Evolutionary conservation across 345 rosid species (phyloP).

Genomic region (Salix suchowensis): DNA sequence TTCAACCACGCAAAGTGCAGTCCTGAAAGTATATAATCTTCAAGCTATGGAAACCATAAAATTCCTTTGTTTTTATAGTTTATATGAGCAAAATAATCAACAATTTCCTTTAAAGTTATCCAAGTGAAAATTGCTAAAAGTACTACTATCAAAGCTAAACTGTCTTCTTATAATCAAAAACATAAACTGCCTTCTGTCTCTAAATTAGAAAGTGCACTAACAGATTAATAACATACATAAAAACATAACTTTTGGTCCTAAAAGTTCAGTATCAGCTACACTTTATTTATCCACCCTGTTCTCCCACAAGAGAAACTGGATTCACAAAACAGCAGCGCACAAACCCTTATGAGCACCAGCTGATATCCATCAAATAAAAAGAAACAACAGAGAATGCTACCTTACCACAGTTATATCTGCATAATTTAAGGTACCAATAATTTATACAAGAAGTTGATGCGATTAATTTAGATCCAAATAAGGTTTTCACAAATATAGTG

Average conservation of each 20-base stretch:
- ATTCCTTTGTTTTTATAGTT: neutral
- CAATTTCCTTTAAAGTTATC: neutral
- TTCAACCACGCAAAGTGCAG: neutral
- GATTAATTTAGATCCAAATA: neutral
- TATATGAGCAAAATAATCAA: neutral
- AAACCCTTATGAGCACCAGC: neutral
- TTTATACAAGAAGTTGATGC: neutral
- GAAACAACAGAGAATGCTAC: neutral
- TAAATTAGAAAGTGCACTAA: neutral
- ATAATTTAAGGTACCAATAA: neutral
- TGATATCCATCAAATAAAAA: neutral
- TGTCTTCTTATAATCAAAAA: neutral
- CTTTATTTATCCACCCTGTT: neutral
- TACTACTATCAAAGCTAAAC: neutral
- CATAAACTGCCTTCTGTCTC: neutral
- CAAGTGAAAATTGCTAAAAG: neutral
- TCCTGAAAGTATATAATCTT: neutral
- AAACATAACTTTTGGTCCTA: neutral
- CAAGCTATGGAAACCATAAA: neutral
- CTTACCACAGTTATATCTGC: neutral
- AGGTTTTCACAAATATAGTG: neutral
- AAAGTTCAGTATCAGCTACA: neutral
- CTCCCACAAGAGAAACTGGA: slow-evolving; percentile 1
- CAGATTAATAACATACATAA: neutral
- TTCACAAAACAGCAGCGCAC: neutral